Percentiles rank a stretch among this genome's conserved stretches.
Evolutionary conservation across 2,329 filamentous ascomycete genomes (phyloP).

Genomic region (Monilinia fructicola): DNA sequence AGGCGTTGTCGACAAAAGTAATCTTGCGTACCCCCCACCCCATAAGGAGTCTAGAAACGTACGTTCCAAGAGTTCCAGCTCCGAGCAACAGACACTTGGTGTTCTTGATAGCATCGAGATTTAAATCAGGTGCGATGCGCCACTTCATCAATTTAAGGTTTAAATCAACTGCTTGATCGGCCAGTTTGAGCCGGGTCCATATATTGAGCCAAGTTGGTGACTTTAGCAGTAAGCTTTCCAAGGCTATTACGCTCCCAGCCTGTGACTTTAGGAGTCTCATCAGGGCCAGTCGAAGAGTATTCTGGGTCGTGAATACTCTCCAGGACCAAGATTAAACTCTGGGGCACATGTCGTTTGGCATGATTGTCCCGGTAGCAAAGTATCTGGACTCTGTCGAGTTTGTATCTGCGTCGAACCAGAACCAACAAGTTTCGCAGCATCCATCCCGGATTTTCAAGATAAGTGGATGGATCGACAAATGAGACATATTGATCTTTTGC

Average conservation of each 20-base stretch:
- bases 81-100: conserved; percentile 89
- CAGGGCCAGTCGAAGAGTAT: conserved; percentile 18
- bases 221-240: conserved; percentile 74
- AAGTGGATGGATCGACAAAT: conserved; percentile 92
- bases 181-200: conserved; percentile 84
- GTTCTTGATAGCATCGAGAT: conserved; percentile 84
- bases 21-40: conserved; percentile 96
- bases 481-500: conserved; percentile 78
- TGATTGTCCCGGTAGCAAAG: conserved; percentile 89
- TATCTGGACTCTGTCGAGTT: conserved; percentile 73
- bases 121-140: conserved; percentile 85
- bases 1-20: conserved; percentile 91
- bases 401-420: conserved; percentile 79
- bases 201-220: conserved; percentile 83
- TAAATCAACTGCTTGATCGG: conserved; percentile 91
- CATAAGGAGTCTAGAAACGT: conserved; percentile 87
- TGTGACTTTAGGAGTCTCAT: conserved; percentile 77
- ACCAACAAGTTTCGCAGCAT: conserved; percentile 86
- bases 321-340: conserved; percentile 71
- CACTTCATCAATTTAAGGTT: conserved; percentile 99
- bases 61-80: conserved; percentile 89
- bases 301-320: conserved; percentile 32
- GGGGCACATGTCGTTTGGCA: conserved; percentile 71
- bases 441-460: conserved; percentile 85
- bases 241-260: conserved; percentile 88